Evolutionary conservation across 1,284 basidiomycete species (phyloP).

Genomic region (Ganoderma resinaceum): DNA sequence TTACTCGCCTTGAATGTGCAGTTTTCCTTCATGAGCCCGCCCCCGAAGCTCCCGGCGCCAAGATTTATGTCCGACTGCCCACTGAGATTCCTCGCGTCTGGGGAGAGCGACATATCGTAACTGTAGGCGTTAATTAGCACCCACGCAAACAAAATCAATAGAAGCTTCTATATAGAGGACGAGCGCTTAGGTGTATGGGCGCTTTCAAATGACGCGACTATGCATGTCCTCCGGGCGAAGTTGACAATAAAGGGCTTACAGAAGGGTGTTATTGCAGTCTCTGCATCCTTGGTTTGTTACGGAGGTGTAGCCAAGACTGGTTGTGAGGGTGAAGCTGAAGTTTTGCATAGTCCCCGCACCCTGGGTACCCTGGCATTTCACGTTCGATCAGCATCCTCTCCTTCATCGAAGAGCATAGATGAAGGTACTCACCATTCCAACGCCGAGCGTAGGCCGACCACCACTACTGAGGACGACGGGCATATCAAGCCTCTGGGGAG

Average conservation of each 20-base stretch:
- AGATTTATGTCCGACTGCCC: constrained; percentile 36
- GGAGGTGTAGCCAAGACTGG: constrained; percentile 44
- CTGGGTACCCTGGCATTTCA: constrained; percentile 15
- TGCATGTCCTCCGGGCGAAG: neutral
- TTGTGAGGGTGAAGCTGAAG: constrained; percentile 49
- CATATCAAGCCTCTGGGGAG: constrained; percentile 23
- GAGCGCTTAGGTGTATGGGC: neutral
- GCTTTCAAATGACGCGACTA: neutral
- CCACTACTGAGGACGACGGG: constrained; percentile 32
- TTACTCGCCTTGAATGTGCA: constrained; percentile 39
- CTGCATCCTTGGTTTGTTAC: constrained; percentile 45
- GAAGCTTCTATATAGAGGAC: neutral
- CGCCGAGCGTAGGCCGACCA: constrained; percentile 30
- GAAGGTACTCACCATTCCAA: constrained; percentile 28
- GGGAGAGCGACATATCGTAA: constrained; percentile 42
- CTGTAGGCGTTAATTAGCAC: constrained; percentile 27
- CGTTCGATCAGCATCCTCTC: constrained; percentile 1
- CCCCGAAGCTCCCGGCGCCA: constrained; percentile 34
- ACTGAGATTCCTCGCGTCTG: constrained; percentile 34
- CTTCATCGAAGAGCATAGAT: neutral
- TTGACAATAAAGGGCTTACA: neutral
- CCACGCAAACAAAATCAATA: constrained; percentile 2
- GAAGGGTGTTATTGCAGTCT: constrained; percentile 33
- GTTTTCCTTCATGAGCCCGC: constrained; percentile 44
- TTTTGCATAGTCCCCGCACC: constrained; percentile 40